Conservation (phyloP, 768 basidiomycete species). For the Leccinum incarnatum region DNA sequence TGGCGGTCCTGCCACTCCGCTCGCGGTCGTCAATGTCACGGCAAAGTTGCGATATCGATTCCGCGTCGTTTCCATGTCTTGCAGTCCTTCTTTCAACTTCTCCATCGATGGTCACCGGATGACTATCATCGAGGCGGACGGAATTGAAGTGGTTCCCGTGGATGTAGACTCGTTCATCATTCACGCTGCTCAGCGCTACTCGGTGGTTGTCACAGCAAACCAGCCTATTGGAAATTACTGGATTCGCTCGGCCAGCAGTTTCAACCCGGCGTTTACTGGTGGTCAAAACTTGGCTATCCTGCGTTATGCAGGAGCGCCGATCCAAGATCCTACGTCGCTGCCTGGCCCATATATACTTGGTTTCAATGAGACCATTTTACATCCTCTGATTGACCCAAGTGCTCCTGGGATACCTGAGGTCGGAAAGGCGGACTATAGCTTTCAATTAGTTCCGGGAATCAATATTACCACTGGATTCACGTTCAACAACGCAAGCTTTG, state of each 20-base stretch:
- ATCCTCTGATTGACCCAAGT: conserved; percentile 30
- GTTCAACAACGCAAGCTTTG: conserved; percentile 33
- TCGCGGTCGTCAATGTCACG: conserved; percentile 46
- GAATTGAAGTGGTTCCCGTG: conserved; percentile 40
- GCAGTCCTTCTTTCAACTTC: conserved; percentile 42
- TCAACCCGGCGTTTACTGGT: conserved; percentile 26
- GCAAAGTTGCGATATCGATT: conserved; percentile 48
- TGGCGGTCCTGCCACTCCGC: conserved; percentile 38
- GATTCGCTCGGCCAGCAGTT: conserved; percentile 41
- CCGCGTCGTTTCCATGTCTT: conserved; percentile 52
- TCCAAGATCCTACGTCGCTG: conserved; percentile 41
- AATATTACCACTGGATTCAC: conserved; percentile 5
- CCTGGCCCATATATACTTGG: conserved; percentile 26
- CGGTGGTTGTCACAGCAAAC: conserved; percentile 44
- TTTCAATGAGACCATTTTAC: conserved; percentile 40
- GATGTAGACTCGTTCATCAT: conserved; percentile 38
- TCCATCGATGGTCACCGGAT: conserved; percentile 45
- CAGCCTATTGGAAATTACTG: conserved; percentile 53
- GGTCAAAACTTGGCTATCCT: conserved; percentile 51
- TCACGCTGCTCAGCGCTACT: conserved; percentile 41
- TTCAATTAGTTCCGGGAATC: conserved; percentile 24
- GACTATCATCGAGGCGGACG: conserved; percentile 56
- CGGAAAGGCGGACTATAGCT: conserved; percentile 42
- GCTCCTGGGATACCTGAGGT: conserved; percentile 39
- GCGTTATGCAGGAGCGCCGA: conserved; percentile 45